A percentile compares a stretch with the other conserved stretches of the same genome.
Evolutionary conservation across 495 filamentous ascomycete species (phyloP).

Genomic region (Penicillium lividum): DNA sequence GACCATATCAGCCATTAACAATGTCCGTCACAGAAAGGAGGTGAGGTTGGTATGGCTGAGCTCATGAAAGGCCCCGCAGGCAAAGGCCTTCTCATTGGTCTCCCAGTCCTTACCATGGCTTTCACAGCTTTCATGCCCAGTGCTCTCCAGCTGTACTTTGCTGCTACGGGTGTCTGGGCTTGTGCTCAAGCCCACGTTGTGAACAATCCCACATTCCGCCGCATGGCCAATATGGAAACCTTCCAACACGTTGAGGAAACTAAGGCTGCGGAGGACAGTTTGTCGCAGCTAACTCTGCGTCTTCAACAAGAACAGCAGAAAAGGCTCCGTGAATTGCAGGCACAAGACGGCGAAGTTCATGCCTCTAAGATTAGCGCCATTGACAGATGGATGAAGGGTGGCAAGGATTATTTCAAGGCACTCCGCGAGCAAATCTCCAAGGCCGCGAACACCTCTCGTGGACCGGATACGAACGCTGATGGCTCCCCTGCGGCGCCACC

Average conservation of each 20-base stretch:
- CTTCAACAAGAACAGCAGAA: neutral
- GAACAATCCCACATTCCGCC: slow-evolving; percentile 30
- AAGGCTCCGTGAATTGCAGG: neutral
- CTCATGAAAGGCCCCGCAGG: slow-evolving; percentile 33
- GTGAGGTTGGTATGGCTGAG: slow-evolving; percentile 45
- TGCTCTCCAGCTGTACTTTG: slow-evolving; percentile 72
- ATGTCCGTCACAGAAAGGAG: slow-evolving; percentile 47
- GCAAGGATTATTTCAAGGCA: slow-evolving; percentile 12
- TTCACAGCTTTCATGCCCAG: slow-evolving; percentile 68
- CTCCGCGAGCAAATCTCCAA: slow-evolving; percentile 11
- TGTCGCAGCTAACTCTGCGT: neutral
- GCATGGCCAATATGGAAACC: slow-evolving; percentile 19
- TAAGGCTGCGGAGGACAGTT: neutral
- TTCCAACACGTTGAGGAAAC: slow-evolving; percentile 3
- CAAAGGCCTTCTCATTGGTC: slow-evolving; percentile 53
- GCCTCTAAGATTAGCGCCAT: neutral
- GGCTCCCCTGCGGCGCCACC: slow-evolving; percentile 20
- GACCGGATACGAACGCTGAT: slow-evolving; percentile 16
- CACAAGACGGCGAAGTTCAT: neutral
- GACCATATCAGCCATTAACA: neutral
- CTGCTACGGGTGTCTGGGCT: slow-evolving; percentile 55
- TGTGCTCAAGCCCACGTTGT: slow-evolving; percentile 59
- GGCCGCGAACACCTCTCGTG: slow-evolving; percentile 7
- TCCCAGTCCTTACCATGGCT: slow-evolving; percentile 62
- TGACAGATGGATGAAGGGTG: slow-evolving; percentile 1